Evolutionary conservation across 306 rosid genomes (phyloP).

Genomic region (Astragalus glycyphyllos): DNA sequence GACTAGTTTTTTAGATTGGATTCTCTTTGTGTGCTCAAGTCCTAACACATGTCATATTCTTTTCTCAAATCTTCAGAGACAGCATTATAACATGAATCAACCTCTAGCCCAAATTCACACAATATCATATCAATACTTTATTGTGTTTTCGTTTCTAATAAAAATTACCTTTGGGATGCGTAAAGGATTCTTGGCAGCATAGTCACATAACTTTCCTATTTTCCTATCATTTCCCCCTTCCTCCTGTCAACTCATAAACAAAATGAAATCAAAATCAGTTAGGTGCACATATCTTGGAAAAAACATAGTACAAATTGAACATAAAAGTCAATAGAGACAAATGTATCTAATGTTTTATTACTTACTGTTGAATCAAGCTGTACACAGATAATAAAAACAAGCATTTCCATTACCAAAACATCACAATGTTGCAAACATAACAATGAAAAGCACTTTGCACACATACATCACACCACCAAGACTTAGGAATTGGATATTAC

Average conservation of each 20-base stretch:
- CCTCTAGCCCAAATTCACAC: not conserved
- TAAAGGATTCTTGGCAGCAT: conserved; percentile 77
- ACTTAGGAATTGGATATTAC: conserved; percentile 15
- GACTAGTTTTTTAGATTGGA: no score
- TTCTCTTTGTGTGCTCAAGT: no score
- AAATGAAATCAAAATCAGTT: conserved; percentile 34
- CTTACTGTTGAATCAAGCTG: conserved; percentile 8
- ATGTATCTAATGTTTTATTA: conserved; percentile 12
- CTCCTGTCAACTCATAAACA: conserved; percentile 60
- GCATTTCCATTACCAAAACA: conserved; percentile 14
- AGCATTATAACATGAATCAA: conserved; percentile 9
- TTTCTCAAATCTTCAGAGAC: not conserved
- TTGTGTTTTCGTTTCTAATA: conserved; percentile 6
- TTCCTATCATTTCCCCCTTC: conserved; percentile 89
- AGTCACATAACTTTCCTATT: conserved; percentile 63
- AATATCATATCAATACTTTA: conserved; percentile 5
- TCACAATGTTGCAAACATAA: conserved; percentile 2
- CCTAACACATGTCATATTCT: not conserved
- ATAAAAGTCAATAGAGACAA: conserved; percentile 6
- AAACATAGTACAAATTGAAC: conserved; percentile 14
- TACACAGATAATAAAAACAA: conserved; percentile 19
- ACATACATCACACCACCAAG: conserved; percentile 21
- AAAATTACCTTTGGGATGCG: conserved; percentile 89
- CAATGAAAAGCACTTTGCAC: not conserved
- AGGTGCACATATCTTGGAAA: not conserved